phyloP scores from a whole-genome alignment of 179 eudicot species.

The Corrigiola litoralis region DNA sequence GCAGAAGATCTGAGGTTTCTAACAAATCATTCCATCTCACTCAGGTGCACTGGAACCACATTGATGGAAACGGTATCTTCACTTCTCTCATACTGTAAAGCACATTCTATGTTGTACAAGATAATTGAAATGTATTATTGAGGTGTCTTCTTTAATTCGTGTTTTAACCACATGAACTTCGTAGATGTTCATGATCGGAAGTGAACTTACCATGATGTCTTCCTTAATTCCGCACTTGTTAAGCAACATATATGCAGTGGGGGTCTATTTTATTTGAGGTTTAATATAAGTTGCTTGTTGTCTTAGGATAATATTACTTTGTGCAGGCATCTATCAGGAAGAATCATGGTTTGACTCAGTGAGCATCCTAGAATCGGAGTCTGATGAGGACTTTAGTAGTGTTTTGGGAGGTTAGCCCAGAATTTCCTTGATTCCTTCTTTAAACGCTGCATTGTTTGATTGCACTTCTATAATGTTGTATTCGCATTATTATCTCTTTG shows the following conservation, averaged over 20 bases:
- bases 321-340: slow-evolving; percentile 51
- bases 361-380: slow-evolving; percentile 68
- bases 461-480: not conserved
- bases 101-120: not conserved
- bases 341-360: slow-evolving; percentile 85
- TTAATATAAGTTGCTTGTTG: not conserved
- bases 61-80: slow-evolving; percentile 43
- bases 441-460: not conserved
- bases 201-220: no score
- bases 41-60: slow-evolving; percentile 43
- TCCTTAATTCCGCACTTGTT: no score
- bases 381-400: slow-evolving; percentile 76
- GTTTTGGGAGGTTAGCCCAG: slow-evolving; percentile 52
- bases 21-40: slow-evolving; percentile 41
- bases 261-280: no score
- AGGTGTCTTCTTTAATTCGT: no score
- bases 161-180: no score
- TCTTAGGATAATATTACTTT: not conserved
- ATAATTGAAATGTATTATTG: not conserved
- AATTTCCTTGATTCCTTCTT: not conserved
- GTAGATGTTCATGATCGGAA: no score
- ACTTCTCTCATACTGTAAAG: not conserved
- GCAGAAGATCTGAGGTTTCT: slow-evolving; percentile 48
- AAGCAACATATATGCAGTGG: no score
- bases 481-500: not conserved